Conservation (phyloP, 208 protist species). For the Vickermania spadyakhi region DNA sequence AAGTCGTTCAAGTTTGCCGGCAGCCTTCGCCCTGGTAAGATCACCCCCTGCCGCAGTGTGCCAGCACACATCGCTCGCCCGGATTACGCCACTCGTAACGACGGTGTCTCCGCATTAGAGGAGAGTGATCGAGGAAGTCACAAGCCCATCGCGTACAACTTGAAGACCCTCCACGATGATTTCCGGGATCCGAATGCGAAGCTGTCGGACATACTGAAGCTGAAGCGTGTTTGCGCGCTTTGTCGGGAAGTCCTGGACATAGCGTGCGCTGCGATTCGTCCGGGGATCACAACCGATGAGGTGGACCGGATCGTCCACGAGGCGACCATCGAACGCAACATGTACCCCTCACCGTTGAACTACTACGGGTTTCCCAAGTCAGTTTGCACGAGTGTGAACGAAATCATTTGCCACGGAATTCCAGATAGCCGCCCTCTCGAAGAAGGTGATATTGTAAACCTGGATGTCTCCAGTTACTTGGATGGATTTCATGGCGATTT, state of each 20-base stretch:
- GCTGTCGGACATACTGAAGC: slow-evolving; percentile 66
- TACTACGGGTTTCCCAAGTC: slow-evolving; percentile 98
- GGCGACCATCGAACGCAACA: slow-evolving; percentile 79
- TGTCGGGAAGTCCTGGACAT: slow-evolving; percentile 94
- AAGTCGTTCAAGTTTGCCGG: slow-evolving; percentile 78
- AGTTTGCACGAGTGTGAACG: slow-evolving; percentile 94
- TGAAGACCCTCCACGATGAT: slow-evolving; percentile 76
- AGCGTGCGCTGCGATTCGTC: slow-evolving; percentile 74
- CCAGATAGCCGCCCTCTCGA: slow-evolving; percentile 91
- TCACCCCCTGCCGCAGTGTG: slow-evolving; percentile 74
- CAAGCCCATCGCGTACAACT: slow-evolving; percentile 54
- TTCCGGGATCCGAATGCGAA: slow-evolving; percentile 72
- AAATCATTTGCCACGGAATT: slow-evolving; percentile 95
- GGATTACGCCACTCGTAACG: slow-evolving; percentile 80
- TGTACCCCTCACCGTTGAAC: slow-evolving; percentile 98
- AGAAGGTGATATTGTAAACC: slow-evolving; percentile 98
- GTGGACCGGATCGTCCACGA: slow-evolving; percentile 94
- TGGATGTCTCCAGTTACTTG: slow-evolving; percentile 96
- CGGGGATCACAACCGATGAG: slow-evolving; percentile 97
- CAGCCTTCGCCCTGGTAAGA: slow-evolving; percentile 68
- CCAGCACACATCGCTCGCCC: slow-evolving; percentile 61
- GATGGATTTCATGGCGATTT: slow-evolving; percentile 90
- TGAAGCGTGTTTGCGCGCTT: slow-evolving; percentile 83
- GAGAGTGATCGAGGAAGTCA: slow-evolving; percentile 60
- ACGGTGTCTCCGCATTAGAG: slow-evolving; percentile 65